These are phyloP conservation scores for Cornus suecica DNA, from an alignment of 148 eudicot species.

Conservation along the genomic window DNA sequence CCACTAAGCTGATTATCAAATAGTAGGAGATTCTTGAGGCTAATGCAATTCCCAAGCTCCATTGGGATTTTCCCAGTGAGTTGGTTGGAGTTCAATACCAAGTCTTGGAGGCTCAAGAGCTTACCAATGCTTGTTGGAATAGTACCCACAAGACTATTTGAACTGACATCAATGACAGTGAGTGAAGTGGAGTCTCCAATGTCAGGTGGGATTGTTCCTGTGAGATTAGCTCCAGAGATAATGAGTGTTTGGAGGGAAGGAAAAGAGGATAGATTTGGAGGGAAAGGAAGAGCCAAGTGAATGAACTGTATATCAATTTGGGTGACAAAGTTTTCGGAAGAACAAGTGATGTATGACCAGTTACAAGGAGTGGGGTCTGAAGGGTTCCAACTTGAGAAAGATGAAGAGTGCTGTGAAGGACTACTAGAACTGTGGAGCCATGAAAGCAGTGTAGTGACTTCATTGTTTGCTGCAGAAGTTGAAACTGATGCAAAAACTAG, in stretches of 20 bases:
- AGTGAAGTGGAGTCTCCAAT: conserved; percentile 53
- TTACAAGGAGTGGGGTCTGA: conserved; percentile 64
- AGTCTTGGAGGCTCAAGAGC: conserved; percentile 48
- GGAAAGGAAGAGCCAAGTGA: conserved; percentile 45
- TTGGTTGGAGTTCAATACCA: conserved; percentile 67
- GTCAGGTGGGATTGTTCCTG: conserved; percentile 64
- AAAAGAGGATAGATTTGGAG: conserved; percentile 50
- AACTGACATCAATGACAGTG: conserved; percentile 43
- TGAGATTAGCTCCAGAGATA: conserved; percentile 62
- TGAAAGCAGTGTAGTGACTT: conserved; percentile 46
- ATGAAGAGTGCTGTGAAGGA: conserved; percentile 16
- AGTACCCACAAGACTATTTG: conserved; percentile 55
- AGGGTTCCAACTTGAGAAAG: conserved; percentile 50
- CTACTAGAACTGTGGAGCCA: conserved; percentile 63
- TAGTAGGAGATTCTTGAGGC: conserved; percentile 44
- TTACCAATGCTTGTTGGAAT: conserved; percentile 58
- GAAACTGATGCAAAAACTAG: conserved; percentile 9
- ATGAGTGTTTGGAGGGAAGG: conserved; percentile 35
- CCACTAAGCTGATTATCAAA: conserved; percentile 69
- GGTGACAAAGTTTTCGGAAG: conserved; percentile 36
- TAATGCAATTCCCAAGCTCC: conserved; percentile 52
- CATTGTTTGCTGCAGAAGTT: conserved; percentile 32
- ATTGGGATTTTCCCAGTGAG: conserved; percentile 68
- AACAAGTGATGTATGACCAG: conserved; percentile 70
- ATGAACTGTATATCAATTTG: conserved; percentile 46